A percentile compares a stretch with the other conserved stretches of the same genome.
phyloP scores from a whole-genome alignment of 2,329 filamentous ascomycete genomes.

The Pseudogymnoascus pannorum region DNA sequence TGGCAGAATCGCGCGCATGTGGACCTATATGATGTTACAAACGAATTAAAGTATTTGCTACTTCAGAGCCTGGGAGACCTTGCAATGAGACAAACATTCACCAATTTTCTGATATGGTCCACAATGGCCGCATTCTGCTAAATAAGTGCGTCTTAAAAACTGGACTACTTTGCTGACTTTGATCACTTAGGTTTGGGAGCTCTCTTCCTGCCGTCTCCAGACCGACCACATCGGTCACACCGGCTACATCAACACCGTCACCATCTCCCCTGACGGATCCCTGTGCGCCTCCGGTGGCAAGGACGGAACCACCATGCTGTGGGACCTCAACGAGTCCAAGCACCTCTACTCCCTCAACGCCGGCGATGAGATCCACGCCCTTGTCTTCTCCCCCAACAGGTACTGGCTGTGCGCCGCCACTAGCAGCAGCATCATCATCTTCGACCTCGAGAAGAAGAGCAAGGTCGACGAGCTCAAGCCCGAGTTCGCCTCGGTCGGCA shows the following conservation, averaged over 20 bases:
- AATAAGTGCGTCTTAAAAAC: constrained; percentile 4
- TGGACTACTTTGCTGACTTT: constrained; percentile 19
- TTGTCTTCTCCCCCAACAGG: constrained; percentile 99
- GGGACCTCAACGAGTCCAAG: constrained; percentile 99
- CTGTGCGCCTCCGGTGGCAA: constrained; percentile 99
- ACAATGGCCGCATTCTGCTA: constrained; percentile 57
- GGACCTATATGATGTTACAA: constrained; percentile 39
- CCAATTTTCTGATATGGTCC: constrained; percentile 69
- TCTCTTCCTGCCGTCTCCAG: constrained; percentile 98
- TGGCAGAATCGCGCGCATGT: constrained; percentile 18
- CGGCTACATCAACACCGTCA: constrained; percentile 99
- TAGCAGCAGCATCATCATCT: constrained; percentile 98
- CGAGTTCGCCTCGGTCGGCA: constrained; percentile 85
- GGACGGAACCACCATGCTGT: constrained; percentile 99
- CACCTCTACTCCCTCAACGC: constrained; percentile 99
- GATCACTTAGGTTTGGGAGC: constrained; percentile 84
- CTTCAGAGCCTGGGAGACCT: constrained; percentile 84
- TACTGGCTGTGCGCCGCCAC: constrained; percentile 99
- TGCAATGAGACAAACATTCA: constrained; percentile 98
- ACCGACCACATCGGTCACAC: constrained; percentile 99
- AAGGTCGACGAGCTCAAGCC: constrained; percentile 99
- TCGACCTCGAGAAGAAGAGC: constrained; percentile 99
- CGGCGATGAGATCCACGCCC: constrained; percentile 99
- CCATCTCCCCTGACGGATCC: constrained; percentile 98
- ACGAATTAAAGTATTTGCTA: constrained; percentile 98